A percentile compares a stretch with the other conserved stretches of the same genome.
Conservation (phyloP, 202 grass and related monocot genomes). For the Carex sylvatica region DNA sequence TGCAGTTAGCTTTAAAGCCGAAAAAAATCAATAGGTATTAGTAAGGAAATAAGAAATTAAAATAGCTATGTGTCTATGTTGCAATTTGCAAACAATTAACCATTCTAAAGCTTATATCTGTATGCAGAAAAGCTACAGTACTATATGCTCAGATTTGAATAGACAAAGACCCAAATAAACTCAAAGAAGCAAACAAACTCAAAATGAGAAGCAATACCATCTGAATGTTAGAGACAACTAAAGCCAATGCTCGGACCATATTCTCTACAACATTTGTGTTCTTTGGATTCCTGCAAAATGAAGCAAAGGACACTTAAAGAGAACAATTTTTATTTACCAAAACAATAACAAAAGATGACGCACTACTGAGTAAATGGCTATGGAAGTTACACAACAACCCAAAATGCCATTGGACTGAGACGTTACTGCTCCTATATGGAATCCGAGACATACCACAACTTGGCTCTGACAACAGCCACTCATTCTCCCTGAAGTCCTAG, state of each 20-base stretch:
- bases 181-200: neutral
- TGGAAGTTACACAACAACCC: too few relatives aligned
- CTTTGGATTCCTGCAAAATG: constrained; percentile 62
- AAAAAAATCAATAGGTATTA: neutral
- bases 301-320: neutral
- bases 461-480: too few relatives aligned
- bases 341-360: constrained; percentile 25
- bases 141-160: neutral
- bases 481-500: too few relatives aligned
- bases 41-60: neutral
- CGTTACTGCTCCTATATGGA: too few relatives aligned
- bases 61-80: neutral
- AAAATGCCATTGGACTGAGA: too few relatives aligned
- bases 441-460: too few relatives aligned
- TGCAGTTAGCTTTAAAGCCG: neutral
- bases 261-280: constrained; percentile 99
- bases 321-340: constrained; percentile 26
- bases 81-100: neutral
- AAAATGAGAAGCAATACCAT: constrained; percentile 49
- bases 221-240: constrained; percentile 88
- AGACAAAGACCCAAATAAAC: neutral
- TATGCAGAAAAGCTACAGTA: constrained; percentile 8
- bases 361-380: too few relatives aligned
- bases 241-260: constrained; percentile 86
- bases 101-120: constrained; percentile 1